Evolutionary conservation across 768 basidiomycete genomes (phyloP).

Genomic region (Trametes punicea): DNA sequence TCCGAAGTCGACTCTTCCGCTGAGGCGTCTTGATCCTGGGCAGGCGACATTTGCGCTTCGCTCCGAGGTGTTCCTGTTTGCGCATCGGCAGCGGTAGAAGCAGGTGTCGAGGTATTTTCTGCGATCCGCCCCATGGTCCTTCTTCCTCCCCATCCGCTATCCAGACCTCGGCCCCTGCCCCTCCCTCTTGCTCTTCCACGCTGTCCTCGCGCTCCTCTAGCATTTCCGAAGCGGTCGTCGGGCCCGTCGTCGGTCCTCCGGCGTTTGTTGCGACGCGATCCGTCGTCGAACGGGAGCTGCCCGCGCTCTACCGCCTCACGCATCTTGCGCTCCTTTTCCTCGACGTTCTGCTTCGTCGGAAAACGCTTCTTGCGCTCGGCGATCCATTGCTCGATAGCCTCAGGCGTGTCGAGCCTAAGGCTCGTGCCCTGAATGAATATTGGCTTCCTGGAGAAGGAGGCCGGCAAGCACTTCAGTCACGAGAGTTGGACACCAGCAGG

Average conservation of each 20-base stretch:
- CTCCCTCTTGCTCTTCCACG: constrained; percentile 32
- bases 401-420: constrained; percentile 73
- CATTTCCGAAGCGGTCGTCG: constrained; percentile 1
- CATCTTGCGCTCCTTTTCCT: constrained; percentile 77
- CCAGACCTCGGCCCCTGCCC: constrained; percentile 17
- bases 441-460: constrained; percentile 47
- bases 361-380: constrained; percentile 84
- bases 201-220: constrained; percentile 28
- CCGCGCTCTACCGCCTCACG: constrained; percentile 81
- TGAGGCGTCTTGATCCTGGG: background rate
- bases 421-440: constrained; percentile 78
- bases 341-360: constrained; percentile 66
- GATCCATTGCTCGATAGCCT: constrained; percentile 81
- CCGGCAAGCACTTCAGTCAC: background rate
- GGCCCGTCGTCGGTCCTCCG: constrained; percentile 32
- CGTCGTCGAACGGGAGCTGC: constrained; percentile 54
- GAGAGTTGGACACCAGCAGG: background rate
- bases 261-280: constrained; percentile 43
- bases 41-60: background rate
- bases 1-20: constrained; percentile 16
- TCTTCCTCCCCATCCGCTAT: constrained; percentile 12
- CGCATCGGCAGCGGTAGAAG: background rate
- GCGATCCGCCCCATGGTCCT: background rate
- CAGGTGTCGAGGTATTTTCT: background rate
- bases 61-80: background rate